A percentile compares a stretch with the other conserved stretches of the same genome.
These are phyloP conservation scores for Tulasnella sp. DNA, from an alignment of 768 basidiomycete genomes.

Conservation along the genomic window DNA sequence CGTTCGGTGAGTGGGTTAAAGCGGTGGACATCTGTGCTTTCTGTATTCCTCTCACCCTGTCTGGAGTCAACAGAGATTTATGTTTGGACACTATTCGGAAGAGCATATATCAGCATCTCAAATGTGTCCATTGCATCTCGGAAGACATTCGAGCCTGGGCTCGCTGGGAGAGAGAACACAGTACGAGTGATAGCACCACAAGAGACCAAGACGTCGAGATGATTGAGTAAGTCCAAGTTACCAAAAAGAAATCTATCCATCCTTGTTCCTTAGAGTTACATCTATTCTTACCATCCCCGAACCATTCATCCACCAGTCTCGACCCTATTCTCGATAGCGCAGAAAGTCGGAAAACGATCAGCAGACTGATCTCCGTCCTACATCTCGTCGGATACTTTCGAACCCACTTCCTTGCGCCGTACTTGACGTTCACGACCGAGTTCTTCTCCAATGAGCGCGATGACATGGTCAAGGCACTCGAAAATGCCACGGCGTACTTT, in stretches of 20 bases:
- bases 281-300: conserved; percentile 23
- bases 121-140: conserved; percentile 36
- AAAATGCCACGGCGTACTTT: conserved; percentile 44
- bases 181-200: background rate
- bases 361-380: conserved; percentile 45
- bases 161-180: background rate
- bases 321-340: background rate
- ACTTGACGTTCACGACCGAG: conserved; percentile 37
- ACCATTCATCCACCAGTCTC: background rate
- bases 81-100: conserved; percentile 43
- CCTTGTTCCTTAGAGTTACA: too few relatives aligned
- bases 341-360: conserved; percentile 9
- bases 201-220: conserved; percentile 8
- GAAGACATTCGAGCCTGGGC: conserved; percentile 41
- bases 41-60: too few relatives aligned
- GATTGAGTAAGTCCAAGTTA: conserved; percentile 38
- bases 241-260: too few relatives aligned
- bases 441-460: conserved; percentile 48
- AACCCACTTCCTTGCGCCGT: conserved; percentile 43
- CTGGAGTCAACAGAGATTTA: conserved; percentile 31
- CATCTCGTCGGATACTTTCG: conserved; percentile 45
- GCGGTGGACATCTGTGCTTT: too few relatives aligned
- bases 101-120: conserved; percentile 39
- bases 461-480: conserved; percentile 28
- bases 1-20: conserved; percentile 30